Evolutionary conservation across 129 eudicot species (phyloP), one percentile per base, ranked within the genome.

Genomic region (Saussurea involucrata): DNA sequence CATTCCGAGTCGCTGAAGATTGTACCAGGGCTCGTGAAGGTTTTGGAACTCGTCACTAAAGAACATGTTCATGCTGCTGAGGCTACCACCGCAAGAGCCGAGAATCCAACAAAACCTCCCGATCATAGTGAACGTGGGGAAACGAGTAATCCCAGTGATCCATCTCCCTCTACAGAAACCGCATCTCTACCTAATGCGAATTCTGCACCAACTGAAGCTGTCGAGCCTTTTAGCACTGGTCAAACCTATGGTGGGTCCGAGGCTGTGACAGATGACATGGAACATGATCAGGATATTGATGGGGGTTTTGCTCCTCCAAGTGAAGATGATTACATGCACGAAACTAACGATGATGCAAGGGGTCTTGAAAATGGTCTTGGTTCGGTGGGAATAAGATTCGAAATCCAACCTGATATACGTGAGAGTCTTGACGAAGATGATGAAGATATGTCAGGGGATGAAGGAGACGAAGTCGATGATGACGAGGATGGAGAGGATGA

Each of bases 291-390:
- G 85, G 96, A 89, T 84, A 86, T 84, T 57, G 94, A 86, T 64
- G 98, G 96, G 15, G 85, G 90, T 73, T 91, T 85, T 86, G 85
- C 87, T 74, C 92, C 86, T 42, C 83, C 87, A 25, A 84, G 82
- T 71, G 99, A 85, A 80, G 99, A 92, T 79, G 97, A 95, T 80
- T 92, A 88, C 85, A 95, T 95, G 99, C 97, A 90, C 60, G 99
- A 88, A 68, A 92, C 84, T 75, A 75, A 92, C 18, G 99, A 92
- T 76, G 92, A 83, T 21, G 63, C 87, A 17, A 83, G 90, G 42
- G 87, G 80, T 78, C 89, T 86, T 63, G 96, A 90, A 75, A 88
- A 90, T 80, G 92, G 96, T 72, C 84, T 89, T 71, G 95, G 87
- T 49, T 69, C 90, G 57, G 94, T 88, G 22, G 97, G 88, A 40